phyloP scores from a whole-genome alignment of 1,284 basidiomycete species.

The Rhodotorula sp. region DNA sequence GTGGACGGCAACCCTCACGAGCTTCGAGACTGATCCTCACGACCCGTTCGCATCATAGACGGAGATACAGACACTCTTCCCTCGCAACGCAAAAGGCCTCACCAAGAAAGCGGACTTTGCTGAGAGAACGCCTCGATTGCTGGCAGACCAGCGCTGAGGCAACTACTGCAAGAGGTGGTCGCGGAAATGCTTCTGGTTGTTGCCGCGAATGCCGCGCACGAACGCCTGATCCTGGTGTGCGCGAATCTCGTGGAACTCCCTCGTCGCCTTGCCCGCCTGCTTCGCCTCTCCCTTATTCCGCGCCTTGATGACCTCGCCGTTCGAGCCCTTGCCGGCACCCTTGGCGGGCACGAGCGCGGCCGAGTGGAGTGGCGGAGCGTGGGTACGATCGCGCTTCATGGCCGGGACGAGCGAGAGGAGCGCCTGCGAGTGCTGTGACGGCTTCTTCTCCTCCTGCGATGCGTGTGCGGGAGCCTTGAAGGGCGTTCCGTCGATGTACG shows the following conservation, averaged over 20 bases:
- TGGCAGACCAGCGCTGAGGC: no score
- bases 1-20: conserved; percentile 2
- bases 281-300: conserved; percentile 89
- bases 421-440: conserved; percentile 35
- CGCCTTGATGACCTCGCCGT: conserved; percentile 77
- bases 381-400: conserved; percentile 35
- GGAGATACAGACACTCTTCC: conserved; percentile 1
- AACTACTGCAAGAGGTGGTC: conserved; percentile 31
- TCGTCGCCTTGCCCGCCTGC: conserved; percentile 83
- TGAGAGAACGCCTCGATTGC: no score
- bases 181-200: conserved; percentile 41
- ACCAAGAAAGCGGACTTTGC: no score
- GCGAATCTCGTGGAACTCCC: conserved; percentile 70
- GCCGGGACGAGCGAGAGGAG: conserved; percentile 32
- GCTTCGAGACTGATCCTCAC: not conserved
- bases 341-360: conserved; percentile 67
- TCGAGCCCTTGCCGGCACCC: conserved; percentile 70
- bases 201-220: conserved; percentile 26
- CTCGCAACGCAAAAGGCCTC: not conserved
- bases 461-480: conserved; percentile 37
- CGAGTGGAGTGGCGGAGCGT: conserved; percentile 33
- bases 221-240: conserved; percentile 16
- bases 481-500: conserved; percentile 39
- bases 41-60: not conserved
- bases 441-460: conserved; percentile 17